Evolutionary conservation across 2,329 filamentous ascomycete genomes (phyloP).

Genomic region (Endoconidiophora polonica): DNA sequence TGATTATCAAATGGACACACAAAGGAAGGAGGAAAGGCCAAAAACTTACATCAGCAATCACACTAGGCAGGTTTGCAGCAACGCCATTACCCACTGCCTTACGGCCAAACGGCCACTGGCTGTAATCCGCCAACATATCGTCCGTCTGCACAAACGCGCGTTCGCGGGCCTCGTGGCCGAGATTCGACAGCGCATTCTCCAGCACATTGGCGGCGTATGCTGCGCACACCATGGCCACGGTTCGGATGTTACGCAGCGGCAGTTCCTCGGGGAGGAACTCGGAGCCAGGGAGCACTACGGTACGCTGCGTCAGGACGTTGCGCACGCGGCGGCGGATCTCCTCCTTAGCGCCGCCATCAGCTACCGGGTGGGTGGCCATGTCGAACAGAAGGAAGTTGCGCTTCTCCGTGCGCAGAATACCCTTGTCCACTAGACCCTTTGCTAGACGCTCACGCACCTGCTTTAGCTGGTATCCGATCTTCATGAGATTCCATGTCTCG

Average conservation of each 20-base stretch:
- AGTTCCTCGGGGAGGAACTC: slow-evolving; percentile 87
- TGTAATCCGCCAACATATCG: slow-evolving; percentile 87
- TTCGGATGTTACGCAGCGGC: slow-evolving; percentile 85
- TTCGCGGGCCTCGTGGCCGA: slow-evolving; percentile 88
- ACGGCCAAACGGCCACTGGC: slow-evolving; percentile 89
- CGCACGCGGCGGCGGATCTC: slow-evolving; percentile 87
- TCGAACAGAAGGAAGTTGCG: slow-evolving; percentile 99
- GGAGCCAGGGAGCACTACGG: slow-evolving; percentile 70
- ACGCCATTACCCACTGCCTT: slow-evolving; percentile 67
- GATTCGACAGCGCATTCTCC: slow-evolving; percentile 87
- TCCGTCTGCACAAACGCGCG: slow-evolving; percentile 94
- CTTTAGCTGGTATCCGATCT: slow-evolving; percentile 98
- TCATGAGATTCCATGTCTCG: slow-evolving; percentile 99
- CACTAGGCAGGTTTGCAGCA: slow-evolving; percentile 78
- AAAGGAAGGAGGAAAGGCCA: background rate
- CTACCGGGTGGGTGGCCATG: slow-evolving; percentile 97
- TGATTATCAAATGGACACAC: background rate
- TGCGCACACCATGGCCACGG: slow-evolving; percentile 90
- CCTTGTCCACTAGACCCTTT: slow-evolving; percentile 96
- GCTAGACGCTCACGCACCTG: slow-evolving; percentile 94
- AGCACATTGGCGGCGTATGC: slow-evolving; percentile 96
- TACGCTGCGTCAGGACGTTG: slow-evolving; percentile 83
- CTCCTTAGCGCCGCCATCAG: slow-evolving; percentile 91
- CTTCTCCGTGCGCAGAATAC: slow-evolving; percentile 95
- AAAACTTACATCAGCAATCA: slow-evolving; percentile 53